Percentiles rank a stretch among this genome's conserved stretches.
phyloP scores from a whole-genome alignment of 2,329 filamentous ascomycete genomes.

The Cryphonectria naterciae region DNA sequence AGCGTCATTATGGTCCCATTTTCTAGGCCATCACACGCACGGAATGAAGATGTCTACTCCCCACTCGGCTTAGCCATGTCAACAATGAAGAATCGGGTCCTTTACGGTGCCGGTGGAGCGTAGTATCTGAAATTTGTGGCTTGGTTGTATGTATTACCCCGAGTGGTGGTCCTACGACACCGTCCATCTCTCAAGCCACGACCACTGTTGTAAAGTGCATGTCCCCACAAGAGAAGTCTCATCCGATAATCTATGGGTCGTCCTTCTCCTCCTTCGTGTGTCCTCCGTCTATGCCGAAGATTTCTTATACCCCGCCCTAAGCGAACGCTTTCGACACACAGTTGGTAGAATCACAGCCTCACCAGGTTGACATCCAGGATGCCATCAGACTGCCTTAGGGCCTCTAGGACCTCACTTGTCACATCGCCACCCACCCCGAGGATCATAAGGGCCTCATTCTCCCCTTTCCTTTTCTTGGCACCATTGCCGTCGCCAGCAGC shows the following conservation, averaged over 20 bases:
- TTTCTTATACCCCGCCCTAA: too few species aligned
- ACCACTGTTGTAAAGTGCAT: background rate
- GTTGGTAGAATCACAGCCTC: slow-evolving; percentile 39
- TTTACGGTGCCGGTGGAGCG: background rate
- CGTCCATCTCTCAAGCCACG: background rate
- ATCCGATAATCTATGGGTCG: background rate
- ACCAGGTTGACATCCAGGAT: slow-evolving; percentile 61
- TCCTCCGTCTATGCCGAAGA: background rate
- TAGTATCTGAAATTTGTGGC: background rate
- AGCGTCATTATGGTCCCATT: background rate
- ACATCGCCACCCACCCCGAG: slow-evolving; percentile 72
- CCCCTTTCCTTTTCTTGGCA: slow-evolving; percentile 37
- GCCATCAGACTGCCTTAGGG: slow-evolving; percentile 53
- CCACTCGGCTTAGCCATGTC: background rate
- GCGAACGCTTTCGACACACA: too few species aligned
- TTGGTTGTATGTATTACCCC: background rate
- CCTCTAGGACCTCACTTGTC: slow-evolving; percentile 56
- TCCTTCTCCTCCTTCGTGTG: background rate
- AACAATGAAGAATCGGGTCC: background rate
- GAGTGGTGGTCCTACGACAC: background rate
- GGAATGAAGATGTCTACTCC: background rate
- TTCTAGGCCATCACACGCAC: background rate
- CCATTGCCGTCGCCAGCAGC: slow-evolving; percentile 34
- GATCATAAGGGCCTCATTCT: slow-evolving; percentile 80
- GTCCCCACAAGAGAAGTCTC: background rate